Conservation (phyloP, 371 early-diverging fungal species). For the Rhizomucor pusillus region DNA sequence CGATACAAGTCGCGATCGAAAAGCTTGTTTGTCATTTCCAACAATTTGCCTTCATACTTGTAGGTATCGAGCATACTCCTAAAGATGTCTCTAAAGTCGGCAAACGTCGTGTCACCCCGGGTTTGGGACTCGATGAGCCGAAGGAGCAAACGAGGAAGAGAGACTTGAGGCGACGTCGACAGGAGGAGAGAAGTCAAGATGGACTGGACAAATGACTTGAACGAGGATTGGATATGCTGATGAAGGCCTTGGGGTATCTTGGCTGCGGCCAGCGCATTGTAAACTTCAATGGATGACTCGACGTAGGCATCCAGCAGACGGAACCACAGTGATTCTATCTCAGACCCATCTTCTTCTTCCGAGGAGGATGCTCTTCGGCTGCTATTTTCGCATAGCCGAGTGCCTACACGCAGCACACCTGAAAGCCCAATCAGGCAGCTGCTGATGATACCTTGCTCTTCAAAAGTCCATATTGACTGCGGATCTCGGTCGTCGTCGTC, state of each 20-base stretch:
- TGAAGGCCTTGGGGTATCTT: conserved; percentile 25
- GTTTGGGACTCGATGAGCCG: conserved; percentile 64
- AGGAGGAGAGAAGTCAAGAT: conserved; percentile 60
- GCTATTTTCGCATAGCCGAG: conserved; percentile 54
- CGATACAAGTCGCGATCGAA: conserved; percentile 65
- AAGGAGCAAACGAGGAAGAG: conserved; percentile 61
- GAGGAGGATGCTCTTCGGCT: conserved; percentile 19
- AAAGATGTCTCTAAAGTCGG: conserved; percentile 72
- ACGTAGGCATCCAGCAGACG: conserved; percentile 62
- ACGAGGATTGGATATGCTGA: conserved; percentile 49
- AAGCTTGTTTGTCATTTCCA: conserved; percentile 69
- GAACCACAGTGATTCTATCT: conserved; percentile 70
- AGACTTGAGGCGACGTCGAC: conserved; percentile 67
- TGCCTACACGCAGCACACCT: conserved; percentile 62
- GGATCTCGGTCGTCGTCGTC: conserved; percentile 6
- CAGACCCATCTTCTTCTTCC: conserved; percentile 19
- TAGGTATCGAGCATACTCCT: conserved; percentile 76
- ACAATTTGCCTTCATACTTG: conserved; percentile 70
- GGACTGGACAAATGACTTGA: conserved; percentile 64
- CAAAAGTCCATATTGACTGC: conserved; percentile 47
- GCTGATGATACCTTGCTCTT: conserved; percentile 51
- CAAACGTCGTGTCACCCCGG: conserved; percentile 61
- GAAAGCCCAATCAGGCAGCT: conserved; percentile 56
- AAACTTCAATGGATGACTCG: conserved; percentile 45
- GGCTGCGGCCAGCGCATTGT: conserved; percentile 16